Conservation (phyloP, 345 rosid genomes). For the Rhizophora apiculata region DNA sequence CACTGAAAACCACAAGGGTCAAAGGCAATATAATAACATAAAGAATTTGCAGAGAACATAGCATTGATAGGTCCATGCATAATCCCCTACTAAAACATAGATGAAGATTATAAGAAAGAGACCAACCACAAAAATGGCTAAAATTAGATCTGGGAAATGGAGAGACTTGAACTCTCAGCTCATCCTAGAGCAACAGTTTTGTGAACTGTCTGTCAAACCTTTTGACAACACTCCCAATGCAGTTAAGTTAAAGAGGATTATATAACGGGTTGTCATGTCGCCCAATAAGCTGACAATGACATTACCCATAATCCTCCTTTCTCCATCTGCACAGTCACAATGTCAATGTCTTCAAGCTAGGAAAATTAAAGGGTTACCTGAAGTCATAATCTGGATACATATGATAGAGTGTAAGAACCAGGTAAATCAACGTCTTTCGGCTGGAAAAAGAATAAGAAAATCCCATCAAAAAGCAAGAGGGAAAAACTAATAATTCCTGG, state of each 20-base stretch:
- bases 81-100: conserved; percentile 3
- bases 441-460: conserved; percentile 47
- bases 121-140: conserved; percentile 16
- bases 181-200: conserved; percentile 75
- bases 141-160: conserved; percentile 66
- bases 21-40: conserved; percentile 36
- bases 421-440: conserved; percentile 92
- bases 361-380: conserved; percentile 61
- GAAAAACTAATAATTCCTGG: neutral
- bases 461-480: conserved; percentile 23
- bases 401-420: conserved; percentile 87
- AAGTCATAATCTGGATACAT: conserved; percentile 95
- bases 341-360: neutral
- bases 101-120: neutral
- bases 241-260: conserved; percentile 46
- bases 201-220: conserved; percentile 94
- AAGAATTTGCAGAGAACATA: conserved; percentile 21
- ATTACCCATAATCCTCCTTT: conserved; percentile 96
- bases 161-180: conserved; percentile 99
- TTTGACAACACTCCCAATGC: conserved; percentile 97
- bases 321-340: conserved; percentile 1
- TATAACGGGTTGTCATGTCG: conserved; percentile 91
- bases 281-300: conserved; percentile 90
- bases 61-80: conserved; percentile 1
- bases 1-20: conserved; percentile 55